phyloP scores from a whole-genome alignment of 345 rosid species.

The Luvunga scandens region DNA sequence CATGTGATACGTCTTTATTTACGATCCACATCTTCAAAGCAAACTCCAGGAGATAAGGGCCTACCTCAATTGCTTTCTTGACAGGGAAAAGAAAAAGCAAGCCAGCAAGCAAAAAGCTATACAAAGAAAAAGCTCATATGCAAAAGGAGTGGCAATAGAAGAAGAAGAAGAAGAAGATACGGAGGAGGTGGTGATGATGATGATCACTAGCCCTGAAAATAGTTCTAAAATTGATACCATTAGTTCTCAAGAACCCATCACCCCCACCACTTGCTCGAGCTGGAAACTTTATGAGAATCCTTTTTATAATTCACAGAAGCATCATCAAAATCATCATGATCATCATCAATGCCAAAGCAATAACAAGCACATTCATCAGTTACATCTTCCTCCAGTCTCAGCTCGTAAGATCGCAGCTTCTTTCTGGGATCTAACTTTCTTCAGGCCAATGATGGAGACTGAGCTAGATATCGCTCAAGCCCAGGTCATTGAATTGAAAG shows the following conservation, averaged over 20 bases:
- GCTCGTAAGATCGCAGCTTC: slow-evolving; percentile 45
- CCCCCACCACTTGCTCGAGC: slow-evolving; percentile 46
- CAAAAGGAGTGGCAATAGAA: slow-evolving; percentile 15
- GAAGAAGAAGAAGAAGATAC: slow-evolving; percentile 25
- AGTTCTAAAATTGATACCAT: slow-evolving; percentile 22
- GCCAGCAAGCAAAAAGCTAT: slow-evolving; percentile 8
- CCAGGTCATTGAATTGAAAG: slow-evolving; percentile 63
- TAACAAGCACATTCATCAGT: slow-evolving; percentile 26
- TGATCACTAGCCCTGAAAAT: slow-evolving; percentile 35
- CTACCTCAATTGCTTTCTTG: slow-evolving; percentile 37
- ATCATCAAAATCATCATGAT: slow-evolving; percentile 16
- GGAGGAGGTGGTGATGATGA: slow-evolving; percentile 52
- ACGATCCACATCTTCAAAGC: slow-evolving; percentile 39
- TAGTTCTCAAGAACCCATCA: slow-evolving; percentile 26
- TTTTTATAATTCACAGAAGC: slow-evolving; percentile 36
- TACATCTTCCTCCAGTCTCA: slow-evolving; percentile 22
- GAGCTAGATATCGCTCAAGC: slow-evolving; percentile 46
- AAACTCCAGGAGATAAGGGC: slow-evolving; percentile 29
- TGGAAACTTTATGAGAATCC: slow-evolving; percentile 85
- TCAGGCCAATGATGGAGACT: slow-evolving; percentile 50
- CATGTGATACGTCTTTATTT: slow-evolving; percentile 53
- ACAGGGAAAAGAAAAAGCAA: slow-evolving; percentile 24
- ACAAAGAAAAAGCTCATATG: slow-evolving; percentile 9
- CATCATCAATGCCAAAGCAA: slow-evolving; percentile 23
- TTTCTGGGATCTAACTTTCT: slow-evolving; percentile 67